Conservation (phyloP, 116 monocot species). For the Dioscorea cayenensis region DNA sequence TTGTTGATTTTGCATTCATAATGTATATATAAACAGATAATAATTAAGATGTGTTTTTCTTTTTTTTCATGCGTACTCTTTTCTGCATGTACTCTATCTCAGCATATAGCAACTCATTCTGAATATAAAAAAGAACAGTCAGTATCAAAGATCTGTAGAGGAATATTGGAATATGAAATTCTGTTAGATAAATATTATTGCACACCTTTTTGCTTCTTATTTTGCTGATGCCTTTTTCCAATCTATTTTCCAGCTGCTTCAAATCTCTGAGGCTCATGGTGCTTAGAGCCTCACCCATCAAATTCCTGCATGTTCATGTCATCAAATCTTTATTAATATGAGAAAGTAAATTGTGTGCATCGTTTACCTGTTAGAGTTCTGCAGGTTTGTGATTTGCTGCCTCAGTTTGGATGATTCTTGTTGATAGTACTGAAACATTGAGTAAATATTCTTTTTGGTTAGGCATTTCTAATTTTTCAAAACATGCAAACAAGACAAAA, state of each 20-base stretch:
- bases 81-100: slow-evolving; percentile 40
- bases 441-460: not conserved
- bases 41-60: not conserved
- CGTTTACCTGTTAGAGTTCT: slow-evolving; percentile 50
- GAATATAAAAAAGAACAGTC: not conserved
- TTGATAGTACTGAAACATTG: slow-evolving; percentile 23
- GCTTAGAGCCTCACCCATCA: slow-evolving; percentile 39
- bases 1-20: not conserved
- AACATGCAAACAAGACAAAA: too few species aligned
- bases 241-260: slow-evolving; percentile 29
- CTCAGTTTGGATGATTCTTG: slow-evolving; percentile 62
- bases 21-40: not conserved
- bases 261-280: slow-evolving; percentile 31
- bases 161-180: not conserved
- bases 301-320: slow-evolving; percentile 9
- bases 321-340: not conserved
- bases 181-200: not conserved
- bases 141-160: not conserved
- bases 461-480: not conserved
- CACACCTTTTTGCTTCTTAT: slow-evolving; percentile 34
- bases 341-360: not conserved
- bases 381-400: slow-evolving; percentile 49
- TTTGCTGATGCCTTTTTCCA: slow-evolving; percentile 30
- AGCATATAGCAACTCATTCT: slow-evolving; percentile 35
- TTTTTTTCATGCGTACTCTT: slow-evolving; percentile 17